These are phyloP conservation scores for Przewalskia tangutica DNA, from an alignment of 257 asterid species.

Conservation along the genomic window DNA sequence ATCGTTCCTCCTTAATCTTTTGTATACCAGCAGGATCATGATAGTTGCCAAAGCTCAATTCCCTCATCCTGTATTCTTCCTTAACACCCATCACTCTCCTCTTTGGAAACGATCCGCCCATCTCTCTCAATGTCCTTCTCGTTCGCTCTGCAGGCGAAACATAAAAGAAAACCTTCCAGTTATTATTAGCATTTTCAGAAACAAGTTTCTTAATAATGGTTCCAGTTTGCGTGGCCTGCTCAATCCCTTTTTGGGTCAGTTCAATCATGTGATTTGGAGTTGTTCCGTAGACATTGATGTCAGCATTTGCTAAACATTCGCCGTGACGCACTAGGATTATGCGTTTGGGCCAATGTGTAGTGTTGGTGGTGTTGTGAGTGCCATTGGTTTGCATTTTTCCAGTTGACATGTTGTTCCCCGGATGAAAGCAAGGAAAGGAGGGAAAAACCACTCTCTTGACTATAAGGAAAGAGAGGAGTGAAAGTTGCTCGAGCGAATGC, in stretches of 20 bases:
- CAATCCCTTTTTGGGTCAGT: constrained; percentile 9
- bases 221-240: constrained; percentile 21
- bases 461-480: too few relatives aligned
- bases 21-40: constrained; percentile 41
- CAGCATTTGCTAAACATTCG: constrained; percentile 17
- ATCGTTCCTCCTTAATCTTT: constrained; percentile 32
- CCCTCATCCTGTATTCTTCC: constrained; percentile 56
- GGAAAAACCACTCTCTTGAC: too few relatives aligned
- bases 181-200: background rate
- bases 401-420: too few relatives aligned
- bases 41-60: constrained; percentile 63
- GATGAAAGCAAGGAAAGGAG: too few relatives aligned
- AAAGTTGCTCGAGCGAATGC: too few relatives aligned
- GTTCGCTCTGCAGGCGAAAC: constrained; percentile 40
- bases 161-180: constrained; percentile 28
- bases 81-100: constrained; percentile 35
- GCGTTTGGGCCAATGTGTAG: constrained; percentile 15
- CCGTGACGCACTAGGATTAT: constrained; percentile 31
- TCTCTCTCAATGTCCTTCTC: constrained; percentile 28
- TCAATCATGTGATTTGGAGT: constrained; percentile 20
- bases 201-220: background rate
- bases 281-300: background rate
- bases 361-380: background rate
- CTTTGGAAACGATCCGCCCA: constrained; percentile 22
- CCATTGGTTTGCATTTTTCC: background rate